Base-by-base conservation (phyloP, 1,139 yeast genomes). In the Pichia sp. region DNA sequence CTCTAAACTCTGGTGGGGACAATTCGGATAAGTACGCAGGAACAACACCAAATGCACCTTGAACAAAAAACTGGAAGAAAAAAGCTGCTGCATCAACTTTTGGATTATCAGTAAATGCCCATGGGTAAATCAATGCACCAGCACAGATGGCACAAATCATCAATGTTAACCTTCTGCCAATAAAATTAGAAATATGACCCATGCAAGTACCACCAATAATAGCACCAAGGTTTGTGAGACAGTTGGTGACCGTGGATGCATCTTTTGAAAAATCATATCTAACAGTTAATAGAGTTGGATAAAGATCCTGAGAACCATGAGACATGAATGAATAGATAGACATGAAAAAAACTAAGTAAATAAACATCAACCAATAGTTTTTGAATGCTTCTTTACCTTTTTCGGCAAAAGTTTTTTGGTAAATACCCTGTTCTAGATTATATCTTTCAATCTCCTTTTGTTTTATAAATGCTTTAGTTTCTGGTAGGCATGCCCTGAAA, bases 41-140 rank as follows among this genome's bases (percentile, higher is more conserved):
- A 53, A 83, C 73, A 40, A 84, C 85, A 55, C 95, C 94, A 88
- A 95, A 86, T 23, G 87, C 84, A 52, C 95, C 95, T 64, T 85
- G 95, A 42, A 85, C 92, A 54, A 79, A 79, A 57, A 81, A 78
- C 64, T 86, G 95, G 55, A 85, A 65, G 67, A 82, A 84, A 64
- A 85, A 85, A 2, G 72, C 92, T 48, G 85, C 83, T 5, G 92
- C 94, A 57, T 84, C 81, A 52, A 83, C 74, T 34, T 79, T 85
- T 27, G 67, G 56, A 49, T 70, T 70, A 41, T 60, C 54, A 36
- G 73, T 62, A 56, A 78, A 84, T 0, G 85, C 90, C 90, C 92
- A 75, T 45, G 77, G 77, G 51, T 76, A 76, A 47, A 77, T 72
- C 60, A 76, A 59, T 23, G 79, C 81, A 54, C 81, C 94, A 43